Evolutionary conservation across 495 filamentous ascomycete genomes (phyloP).

Genomic region (Aspergillus cristatus): DNA sequence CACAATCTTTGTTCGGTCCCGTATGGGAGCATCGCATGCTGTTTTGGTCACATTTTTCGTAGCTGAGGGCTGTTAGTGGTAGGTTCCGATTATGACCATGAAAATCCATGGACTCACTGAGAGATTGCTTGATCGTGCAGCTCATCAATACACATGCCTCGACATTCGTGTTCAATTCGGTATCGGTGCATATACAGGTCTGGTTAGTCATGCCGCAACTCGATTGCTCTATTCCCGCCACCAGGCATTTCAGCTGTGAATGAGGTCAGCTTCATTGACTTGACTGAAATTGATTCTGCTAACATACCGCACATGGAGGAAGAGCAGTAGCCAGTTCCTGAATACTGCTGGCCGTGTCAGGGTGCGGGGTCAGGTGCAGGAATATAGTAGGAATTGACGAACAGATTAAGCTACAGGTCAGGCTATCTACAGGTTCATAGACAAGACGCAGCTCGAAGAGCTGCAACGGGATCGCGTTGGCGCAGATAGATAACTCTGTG

Average conservation of each 20-base stretch:
- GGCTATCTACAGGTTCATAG: too few species aligned
- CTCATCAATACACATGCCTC: constrained; percentile 13
- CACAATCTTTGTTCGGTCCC: constrained; percentile 17
- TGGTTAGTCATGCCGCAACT: constrained; percentile 16
- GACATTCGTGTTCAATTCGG: constrained; percentile 6
- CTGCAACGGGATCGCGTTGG: too few species aligned
- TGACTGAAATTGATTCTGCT: background rate
- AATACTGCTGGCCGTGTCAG: background rate
- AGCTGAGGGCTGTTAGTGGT: constrained; percentile 4
- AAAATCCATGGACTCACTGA: constrained; percentile 20
- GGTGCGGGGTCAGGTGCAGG: too few species aligned
- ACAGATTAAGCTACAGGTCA: too few species aligned
- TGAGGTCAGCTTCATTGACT: constrained; percentile 1
- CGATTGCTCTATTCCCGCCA: constrained; percentile 10
- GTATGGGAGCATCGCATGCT: constrained; percentile 17
- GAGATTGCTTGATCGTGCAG: constrained; percentile 17
- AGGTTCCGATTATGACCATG: background rate
- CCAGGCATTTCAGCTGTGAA: constrained; percentile 19
- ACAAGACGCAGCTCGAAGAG: too few species aligned
- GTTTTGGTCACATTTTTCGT: constrained; percentile 26
- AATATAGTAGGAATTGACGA: too few species aligned
- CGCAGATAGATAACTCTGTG: too few species aligned
- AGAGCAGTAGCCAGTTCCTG: constrained; percentile 3
- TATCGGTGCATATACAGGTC: constrained; percentile 18
- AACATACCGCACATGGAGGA: constrained; percentile 6